phyloP scores from a whole-genome alignment of 164 flowering plant species.

The Buxus sempervirens region DNA sequence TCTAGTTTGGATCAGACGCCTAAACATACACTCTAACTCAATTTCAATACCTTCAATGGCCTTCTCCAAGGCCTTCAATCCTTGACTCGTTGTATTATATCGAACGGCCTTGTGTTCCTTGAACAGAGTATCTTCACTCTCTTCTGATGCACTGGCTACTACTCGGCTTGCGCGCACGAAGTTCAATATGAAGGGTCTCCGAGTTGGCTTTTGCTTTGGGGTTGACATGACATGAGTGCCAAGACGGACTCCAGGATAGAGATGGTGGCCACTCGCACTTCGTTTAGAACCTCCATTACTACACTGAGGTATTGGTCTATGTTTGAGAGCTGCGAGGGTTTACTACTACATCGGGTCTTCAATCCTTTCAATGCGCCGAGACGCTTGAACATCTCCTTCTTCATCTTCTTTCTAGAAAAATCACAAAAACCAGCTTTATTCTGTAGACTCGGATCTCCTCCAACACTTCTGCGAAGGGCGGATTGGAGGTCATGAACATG shows the following conservation, averaged over 20 bases:
- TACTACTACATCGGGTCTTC: constrained; percentile 9
- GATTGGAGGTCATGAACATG: constrained; percentile 21
- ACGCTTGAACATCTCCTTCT: constrained; percentile 20
- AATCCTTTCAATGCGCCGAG: constrained; percentile 12
- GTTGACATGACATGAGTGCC: constrained; percentile 38
- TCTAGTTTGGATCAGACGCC: constrained; percentile 47
- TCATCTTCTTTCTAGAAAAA: constrained; percentile 11
- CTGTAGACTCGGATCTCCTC: background rate
- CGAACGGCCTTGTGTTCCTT: constrained; percentile 17
- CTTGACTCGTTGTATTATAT: constrained; percentile 24
- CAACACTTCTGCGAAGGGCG: constrained; percentile 18
- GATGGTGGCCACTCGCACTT: constrained; percentile 41
- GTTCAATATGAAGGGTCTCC: constrained; percentile 9
- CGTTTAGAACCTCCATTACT: constrained; percentile 40
- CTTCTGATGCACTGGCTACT: constrained; percentile 11
- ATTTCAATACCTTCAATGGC: constrained; percentile 36
- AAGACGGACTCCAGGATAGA: constrained; percentile 41
- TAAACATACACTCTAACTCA: constrained; percentile 41
- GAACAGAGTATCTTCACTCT: background rate
- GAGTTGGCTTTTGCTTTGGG: constrained; percentile 16
- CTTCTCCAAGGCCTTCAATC: constrained; percentile 34
- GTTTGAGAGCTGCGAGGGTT: constrained; percentile 11
- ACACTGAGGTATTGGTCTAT: constrained; percentile 30
- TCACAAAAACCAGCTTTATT: constrained; percentile 3
- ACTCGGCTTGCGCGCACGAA: constrained; percentile 15